Evolutionary conservation across 192 early-diverging fungal species (phyloP), one percentile per base, ranked within the genome.

Genomic region (Paraglomus brasilianum): DNA sequence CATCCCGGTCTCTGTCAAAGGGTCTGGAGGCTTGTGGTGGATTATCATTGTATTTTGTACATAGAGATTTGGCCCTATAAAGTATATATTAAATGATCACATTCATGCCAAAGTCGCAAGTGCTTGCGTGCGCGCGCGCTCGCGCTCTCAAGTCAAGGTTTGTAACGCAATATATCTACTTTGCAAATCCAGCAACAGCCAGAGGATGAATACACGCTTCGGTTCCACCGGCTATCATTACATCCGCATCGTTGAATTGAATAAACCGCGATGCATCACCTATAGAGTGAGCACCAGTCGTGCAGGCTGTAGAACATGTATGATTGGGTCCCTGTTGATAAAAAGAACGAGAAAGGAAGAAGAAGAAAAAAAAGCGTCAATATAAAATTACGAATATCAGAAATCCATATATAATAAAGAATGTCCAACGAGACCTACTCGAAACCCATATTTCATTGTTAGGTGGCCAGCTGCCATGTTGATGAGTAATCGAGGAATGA

Each of bases 381-480:
- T n/a, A n/a, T n/a, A n/a, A n/a, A n/a, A n/a, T n/a, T n/a, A n/a
- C n/a, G n/a, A n/a, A n/a, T n/a, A n/a, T n/a, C n/a, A n/a, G n/a
- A n/a, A n/a, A n/a, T n/a, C n/a, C n/a, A n/a, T n/a, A n/a, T n/a
- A n/a, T n/a, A n/a, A n/a, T n/a, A n/a, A n/a, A n/a, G n/a, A n/a
- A n/a, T n/a, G n/a, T n/a, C n/a, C 46, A 57, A 11, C 8, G 38
- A 21, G 17, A 17, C 43, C 56, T 75, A 88, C 87, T 70, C 80
- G 80, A 61, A 89, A 87, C 13, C 92, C 93, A 74, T 92, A 86
- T 53, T 88, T 89, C 81, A 96, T 94, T 45, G 90, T 91, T 74
- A 98, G 84, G 76, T 92, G 91, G 5, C 96, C 96, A 0, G 93
- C 94, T 0, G 95, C 94, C 91, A 98, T 91, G 77, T 98, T 98